Conservation (phyloP, 495 filamentous ascomycete species). For the Lophiostoma macrostomum region DNA sequence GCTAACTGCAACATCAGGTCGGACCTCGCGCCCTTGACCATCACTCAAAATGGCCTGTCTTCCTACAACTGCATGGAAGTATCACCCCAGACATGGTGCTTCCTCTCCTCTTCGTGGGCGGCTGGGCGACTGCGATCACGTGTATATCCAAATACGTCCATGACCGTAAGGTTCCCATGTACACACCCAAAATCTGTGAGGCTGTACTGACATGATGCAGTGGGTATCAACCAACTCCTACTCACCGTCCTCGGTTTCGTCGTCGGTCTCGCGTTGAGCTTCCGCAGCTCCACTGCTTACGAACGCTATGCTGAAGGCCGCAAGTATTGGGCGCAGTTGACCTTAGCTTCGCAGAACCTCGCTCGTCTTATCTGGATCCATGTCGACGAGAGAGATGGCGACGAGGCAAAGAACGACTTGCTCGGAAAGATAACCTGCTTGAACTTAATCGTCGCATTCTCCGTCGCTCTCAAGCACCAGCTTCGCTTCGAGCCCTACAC, state of each 20-base stretch:
- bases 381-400: constrained; percentile 60
- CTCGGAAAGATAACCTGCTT: constrained; percentile 59
- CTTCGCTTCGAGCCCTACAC: constrained; percentile 84
- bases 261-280: constrained; percentile 78
- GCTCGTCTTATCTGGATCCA: constrained; percentile 80
- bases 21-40: constrained; percentile 29
- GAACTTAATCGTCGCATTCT: constrained; percentile 77
- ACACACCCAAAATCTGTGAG: background rate
- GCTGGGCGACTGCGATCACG: constrained; percentile 70
- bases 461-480: constrained; percentile 77
- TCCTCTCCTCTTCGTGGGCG: constrained; percentile 62
- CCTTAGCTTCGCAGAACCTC: constrained; percentile 68
- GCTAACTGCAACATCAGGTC: constrained; percentile 11
- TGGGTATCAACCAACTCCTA: constrained; percentile 65
- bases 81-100: constrained; percentile 51
- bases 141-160: constrained; percentile 55
- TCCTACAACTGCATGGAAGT: constrained; percentile 30
- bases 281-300: constrained; percentile 83
- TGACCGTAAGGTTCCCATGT: constrained; percentile 43
- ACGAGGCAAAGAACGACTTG: constrained; percentile 64
- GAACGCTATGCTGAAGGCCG: constrained; percentile 74
- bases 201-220: constrained; percentile 18
- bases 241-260: constrained; percentile 89
- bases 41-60: constrained; percentile 33
- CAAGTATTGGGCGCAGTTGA: constrained; percentile 74